These are phyloP conservation scores for Rheum nobile DNA, from an alignment of 148 eudicot species.

Conservation along the genomic window DNA sequence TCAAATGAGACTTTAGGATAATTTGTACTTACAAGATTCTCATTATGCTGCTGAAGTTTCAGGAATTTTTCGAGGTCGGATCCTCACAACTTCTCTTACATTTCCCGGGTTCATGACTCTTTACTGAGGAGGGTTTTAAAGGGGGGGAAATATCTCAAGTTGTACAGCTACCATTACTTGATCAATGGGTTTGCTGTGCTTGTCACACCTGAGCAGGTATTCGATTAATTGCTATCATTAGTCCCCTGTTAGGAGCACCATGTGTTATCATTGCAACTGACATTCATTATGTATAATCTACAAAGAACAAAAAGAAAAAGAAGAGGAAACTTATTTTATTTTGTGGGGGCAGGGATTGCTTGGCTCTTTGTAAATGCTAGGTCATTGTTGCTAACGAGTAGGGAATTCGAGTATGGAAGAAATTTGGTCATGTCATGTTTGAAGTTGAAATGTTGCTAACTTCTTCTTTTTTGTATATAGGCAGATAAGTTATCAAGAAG, in stretches of 20 bases:
- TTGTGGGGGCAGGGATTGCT: background rate
- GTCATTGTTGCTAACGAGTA: background rate
- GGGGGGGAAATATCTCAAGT: slow-evolving; percentile 75
- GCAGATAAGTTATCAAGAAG: slow-evolving; percentile 67
- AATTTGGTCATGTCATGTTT: background rate
- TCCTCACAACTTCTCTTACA: slow-evolving; percentile 23
- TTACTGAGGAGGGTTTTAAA: slow-evolving; percentile 55
- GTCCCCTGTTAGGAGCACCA: background rate
- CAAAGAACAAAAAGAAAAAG: slow-evolving; percentile 2
- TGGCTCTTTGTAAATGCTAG: background rate
- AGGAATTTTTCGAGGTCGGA: slow-evolving; percentile 47
- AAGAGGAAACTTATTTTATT: background rate
- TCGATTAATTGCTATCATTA: slow-evolving; percentile 6
- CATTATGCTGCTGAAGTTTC: slow-evolving; percentile 14
- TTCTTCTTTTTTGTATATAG: slow-evolving; percentile 20
- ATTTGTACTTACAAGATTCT: background rate
- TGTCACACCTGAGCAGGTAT: slow-evolving; percentile 79
- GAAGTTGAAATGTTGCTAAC: background rate
- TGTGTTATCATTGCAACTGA: slow-evolving; percentile 1
- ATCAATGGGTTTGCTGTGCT: slow-evolving; percentile 96
- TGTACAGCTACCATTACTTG: slow-evolving; percentile 94
- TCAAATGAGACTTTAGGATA: background rate
- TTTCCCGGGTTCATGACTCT: slow-evolving; percentile 74
- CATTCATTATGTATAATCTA: background rate
- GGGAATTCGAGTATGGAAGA: background rate